Evolutionary conservation across 352 stramenopile genomes (phyloP).

Genomic region (Phytophthora boehmeriae): DNA sequence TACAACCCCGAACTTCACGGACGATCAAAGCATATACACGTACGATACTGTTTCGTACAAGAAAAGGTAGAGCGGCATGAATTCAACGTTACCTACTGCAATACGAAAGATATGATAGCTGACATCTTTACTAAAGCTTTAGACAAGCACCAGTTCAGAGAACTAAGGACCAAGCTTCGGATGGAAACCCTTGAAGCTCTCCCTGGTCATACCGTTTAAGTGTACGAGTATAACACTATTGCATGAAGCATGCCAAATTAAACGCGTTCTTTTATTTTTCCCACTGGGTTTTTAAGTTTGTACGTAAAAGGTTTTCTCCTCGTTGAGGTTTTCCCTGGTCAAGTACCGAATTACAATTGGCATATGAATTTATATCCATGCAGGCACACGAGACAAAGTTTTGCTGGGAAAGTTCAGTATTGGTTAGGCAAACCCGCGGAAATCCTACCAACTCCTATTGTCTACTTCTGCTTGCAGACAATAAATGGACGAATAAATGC

Average conservation of each 20-base stretch:
- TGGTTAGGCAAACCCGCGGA: constrained; percentile 1
- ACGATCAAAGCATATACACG: no score
- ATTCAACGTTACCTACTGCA: constrained; percentile 37
- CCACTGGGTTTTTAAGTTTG: no score
- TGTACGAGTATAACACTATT: no score
- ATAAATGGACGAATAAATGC: constrained; percentile 7
- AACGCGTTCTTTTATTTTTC: no score
- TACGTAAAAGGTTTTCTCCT: no score
- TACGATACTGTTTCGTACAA: no score
- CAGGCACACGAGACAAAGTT: background rate
- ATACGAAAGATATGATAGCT: constrained; percentile 26
- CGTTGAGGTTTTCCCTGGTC: constrained; percentile 6
- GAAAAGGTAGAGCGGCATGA: no score
- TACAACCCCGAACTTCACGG: no score
- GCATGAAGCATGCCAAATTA: constrained; percentile 14
- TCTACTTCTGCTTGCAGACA: constrained; percentile 8
- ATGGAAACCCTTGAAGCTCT: constrained; percentile 3
- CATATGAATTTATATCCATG: background rate
- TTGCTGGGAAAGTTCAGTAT: constrained; percentile 5
- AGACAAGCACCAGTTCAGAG: no score
- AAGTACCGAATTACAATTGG: constrained; percentile 7
- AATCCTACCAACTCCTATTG: no score
- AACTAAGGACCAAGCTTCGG: constrained; percentile 4
- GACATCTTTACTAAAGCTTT: constrained; percentile 37
- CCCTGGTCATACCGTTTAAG: constrained; percentile 1